Percentiles rank a stretch among this genome's conserved stretches.
phyloP scores from a whole-genome alignment of 129 eudicot genomes.

The Escallonia herrerae region DNA sequence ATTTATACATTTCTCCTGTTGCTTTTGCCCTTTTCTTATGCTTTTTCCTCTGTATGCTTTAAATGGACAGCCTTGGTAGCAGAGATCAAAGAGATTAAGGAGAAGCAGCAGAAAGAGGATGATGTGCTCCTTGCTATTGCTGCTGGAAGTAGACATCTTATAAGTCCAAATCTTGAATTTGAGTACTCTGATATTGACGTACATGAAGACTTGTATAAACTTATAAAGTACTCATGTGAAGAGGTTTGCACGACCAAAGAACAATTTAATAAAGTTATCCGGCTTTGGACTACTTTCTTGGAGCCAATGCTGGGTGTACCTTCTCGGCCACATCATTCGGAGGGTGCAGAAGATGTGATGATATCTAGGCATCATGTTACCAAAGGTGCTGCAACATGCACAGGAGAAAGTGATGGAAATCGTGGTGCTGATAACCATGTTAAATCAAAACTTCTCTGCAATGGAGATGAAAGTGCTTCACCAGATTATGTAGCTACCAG shows the following conservation, averaged over 20 bases:
- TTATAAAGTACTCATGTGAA: slow-evolving; percentile 76
- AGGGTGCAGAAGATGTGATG: slow-evolving; percentile 37
- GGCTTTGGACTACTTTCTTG: slow-evolving; percentile 81
- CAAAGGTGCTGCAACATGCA: slow-evolving; percentile 22
- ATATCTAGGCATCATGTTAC: slow-evolving; percentile 32
- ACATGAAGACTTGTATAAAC: slow-evolving; percentile 77
- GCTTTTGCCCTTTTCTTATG: slow-evolving; percentile 3
- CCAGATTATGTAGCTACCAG: slow-evolving; percentile 33
- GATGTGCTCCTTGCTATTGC: slow-evolving; percentile 63
- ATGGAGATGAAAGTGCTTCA: slow-evolving; percentile 45
- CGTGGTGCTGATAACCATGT: slow-evolving; percentile 20
- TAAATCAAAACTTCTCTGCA: slow-evolving; percentile 44
- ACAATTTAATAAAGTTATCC: slow-evolving; percentile 67
- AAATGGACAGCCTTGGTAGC: slow-evolving; percentile 61
- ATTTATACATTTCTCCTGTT: background rate
- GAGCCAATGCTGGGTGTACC: slow-evolving; percentile 79
- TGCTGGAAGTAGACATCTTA: slow-evolving; percentile 75
- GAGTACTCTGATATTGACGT: slow-evolving; percentile 57
- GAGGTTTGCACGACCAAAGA: slow-evolving; percentile 80
- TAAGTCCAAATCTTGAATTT: slow-evolving; percentile 55
- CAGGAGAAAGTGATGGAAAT: slow-evolving; percentile 46
- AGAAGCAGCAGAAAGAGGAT: slow-evolving; percentile 69
- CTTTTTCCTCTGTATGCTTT: slow-evolving; percentile 9
- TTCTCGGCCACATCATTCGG: slow-evolving; percentile 35
- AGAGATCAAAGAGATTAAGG: slow-evolving; percentile 82